A percentile compares a stretch with the other conserved stretches of the same genome.
phyloP scores from a whole-genome alignment of 306 rosid genomes.

The Vigna hirtella region DNA sequence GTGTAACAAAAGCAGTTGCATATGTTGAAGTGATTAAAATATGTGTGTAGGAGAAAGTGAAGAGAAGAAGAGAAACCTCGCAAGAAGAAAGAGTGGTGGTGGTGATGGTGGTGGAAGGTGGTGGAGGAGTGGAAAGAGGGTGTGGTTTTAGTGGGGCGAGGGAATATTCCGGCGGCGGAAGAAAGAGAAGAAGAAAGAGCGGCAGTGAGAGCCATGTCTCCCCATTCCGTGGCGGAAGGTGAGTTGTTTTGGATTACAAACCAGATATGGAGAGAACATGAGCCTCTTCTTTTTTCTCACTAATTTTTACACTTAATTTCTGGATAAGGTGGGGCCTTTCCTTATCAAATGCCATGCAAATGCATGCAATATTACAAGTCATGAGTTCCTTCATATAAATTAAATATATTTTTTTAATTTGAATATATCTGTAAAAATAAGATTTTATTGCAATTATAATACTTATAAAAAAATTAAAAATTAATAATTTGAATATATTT shows the following conservation, averaged over 20 bases:
- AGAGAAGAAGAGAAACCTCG: conserved; percentile 54
- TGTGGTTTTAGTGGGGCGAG: conserved; percentile 30
- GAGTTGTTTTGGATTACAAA: conserved; percentile 50
- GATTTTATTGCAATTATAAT: no score
- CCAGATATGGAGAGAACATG: conserved; percentile 34
- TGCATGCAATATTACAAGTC: no score
- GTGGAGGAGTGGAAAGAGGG: conserved; percentile 9
- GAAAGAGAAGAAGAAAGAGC: conserved; percentile 57
- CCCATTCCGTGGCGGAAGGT: conserved; percentile 54
- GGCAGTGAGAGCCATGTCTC: conserved; percentile 75
- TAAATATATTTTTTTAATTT: no score
- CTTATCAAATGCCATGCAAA: not conserved
- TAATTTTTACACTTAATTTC: not conserved
- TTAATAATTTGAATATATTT: no score
- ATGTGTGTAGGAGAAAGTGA: not conserved
- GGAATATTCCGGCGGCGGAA: conserved; percentile 37
- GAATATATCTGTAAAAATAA: no score
- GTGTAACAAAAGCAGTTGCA: not conserved
- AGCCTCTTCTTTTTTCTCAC: conserved; percentile 45
- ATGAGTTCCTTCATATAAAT: no score
- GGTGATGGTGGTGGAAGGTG: conserved; percentile 21
- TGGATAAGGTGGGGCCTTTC: conserved; percentile 56
- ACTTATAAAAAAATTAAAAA: no score
- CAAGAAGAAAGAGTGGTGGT: conserved; percentile 47
- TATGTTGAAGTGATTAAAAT: not conserved